Percentiles rank a stretch among this genome's conserved stretches.
phyloP scores from a whole-genome alignment of 768 basidiomycete genomes.

The Pulveroboletus sp. region DNA sequence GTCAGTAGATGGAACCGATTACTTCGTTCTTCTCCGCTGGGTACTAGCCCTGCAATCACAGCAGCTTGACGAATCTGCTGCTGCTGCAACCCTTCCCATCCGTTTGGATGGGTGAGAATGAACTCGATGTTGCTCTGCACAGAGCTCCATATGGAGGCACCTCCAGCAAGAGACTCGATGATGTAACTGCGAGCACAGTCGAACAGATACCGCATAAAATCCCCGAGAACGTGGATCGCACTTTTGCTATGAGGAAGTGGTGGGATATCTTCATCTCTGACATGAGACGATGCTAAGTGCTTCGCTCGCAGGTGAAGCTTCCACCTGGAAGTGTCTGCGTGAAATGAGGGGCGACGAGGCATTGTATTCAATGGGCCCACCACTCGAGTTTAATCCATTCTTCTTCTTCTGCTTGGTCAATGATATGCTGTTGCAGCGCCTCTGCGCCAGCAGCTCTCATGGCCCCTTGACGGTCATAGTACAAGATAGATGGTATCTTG shows the following conservation, averaged over 20 bases:
- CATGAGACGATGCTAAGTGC: constrained; percentile 20
- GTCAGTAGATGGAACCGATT: constrained; percentile 13
- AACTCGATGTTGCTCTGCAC: constrained; percentile 19
- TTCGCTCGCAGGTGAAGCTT: constrained; percentile 35
- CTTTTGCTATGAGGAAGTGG: constrained; percentile 21
- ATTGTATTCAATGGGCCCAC: constrained; percentile 15
- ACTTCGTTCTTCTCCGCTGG: constrained; percentile 6
- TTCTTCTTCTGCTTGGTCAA: constrained; percentile 37
- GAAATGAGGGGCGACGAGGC: not conserved
- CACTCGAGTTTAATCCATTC: constrained; percentile 37
- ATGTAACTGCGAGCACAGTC: constrained; percentile 22
- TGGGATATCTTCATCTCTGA: constrained; percentile 18
- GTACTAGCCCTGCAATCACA: constrained; percentile 20
- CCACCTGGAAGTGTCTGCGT: constrained; percentile 20
- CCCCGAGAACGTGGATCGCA: constrained; percentile 19
- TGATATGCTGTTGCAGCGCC: constrained; percentile 31
- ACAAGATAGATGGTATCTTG: constrained; percentile 46
- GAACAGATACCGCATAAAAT: constrained; percentile 29
- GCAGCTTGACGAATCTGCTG: constrained; percentile 26
- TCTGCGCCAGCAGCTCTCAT: constrained; percentile 43
- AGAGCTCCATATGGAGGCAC: constrained; percentile 20
- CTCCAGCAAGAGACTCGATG: constrained; percentile 25
- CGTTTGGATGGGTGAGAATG: constrained; percentile 29
- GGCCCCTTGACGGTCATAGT: constrained; percentile 40
- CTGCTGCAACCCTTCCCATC: constrained; percentile 30